These are phyloP conservation scores for Annona cherimola DNA, from an alignment of 164 flowering plant genomes.

Conservation along the genomic window DNA sequence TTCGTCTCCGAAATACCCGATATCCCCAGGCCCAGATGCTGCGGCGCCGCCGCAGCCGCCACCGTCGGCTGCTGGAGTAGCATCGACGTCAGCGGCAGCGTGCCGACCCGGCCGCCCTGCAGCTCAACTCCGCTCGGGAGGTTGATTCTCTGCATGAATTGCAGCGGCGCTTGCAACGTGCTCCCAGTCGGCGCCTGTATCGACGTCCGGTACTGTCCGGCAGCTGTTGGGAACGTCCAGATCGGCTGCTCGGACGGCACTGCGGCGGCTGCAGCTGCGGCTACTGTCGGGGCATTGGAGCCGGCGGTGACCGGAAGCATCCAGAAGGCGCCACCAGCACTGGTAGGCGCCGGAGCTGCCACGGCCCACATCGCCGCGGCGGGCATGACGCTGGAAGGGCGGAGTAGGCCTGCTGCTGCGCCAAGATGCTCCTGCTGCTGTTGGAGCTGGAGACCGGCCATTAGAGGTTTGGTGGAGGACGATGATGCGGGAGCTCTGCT, in stretches of 20 bases:
- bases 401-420: conserved; percentile 7
- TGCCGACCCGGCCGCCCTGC: conserved; percentile 35
- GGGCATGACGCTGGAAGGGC: conserved; percentile 36
- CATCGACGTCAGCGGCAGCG: conserved; percentile 57
- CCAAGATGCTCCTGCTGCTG: conserved; percentile 4
- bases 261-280: conserved; percentile 14
- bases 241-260: conserved; percentile 37
- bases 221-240: conserved; percentile 56
- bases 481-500: conserved; percentile 19
- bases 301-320: conserved; percentile 56
- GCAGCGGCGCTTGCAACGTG: conserved; percentile 47
- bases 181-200: conserved; percentile 14
- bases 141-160: conserved; percentile 62
- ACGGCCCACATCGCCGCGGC: conserved; percentile 70
- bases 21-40: conserved; percentile 55
- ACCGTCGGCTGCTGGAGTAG: conserved; percentile 27
- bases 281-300: conserved; percentile 12
- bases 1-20: conserved; percentile 55
- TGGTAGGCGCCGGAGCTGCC: conserved; percentile 40
- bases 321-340: conserved; percentile 53
- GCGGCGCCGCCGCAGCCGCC: conserved; percentile 22
- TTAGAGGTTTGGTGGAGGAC: conserved; percentile 11
- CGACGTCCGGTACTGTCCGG: conserved; percentile 22
- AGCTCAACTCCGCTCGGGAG: conserved; percentile 39
- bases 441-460: conserved; percentile 8